Evolutionary conservation across 139 green algal genomes (phyloP), one percentile per base, ranked within the genome.

Genomic region (Ulvella scutata): DNA sequence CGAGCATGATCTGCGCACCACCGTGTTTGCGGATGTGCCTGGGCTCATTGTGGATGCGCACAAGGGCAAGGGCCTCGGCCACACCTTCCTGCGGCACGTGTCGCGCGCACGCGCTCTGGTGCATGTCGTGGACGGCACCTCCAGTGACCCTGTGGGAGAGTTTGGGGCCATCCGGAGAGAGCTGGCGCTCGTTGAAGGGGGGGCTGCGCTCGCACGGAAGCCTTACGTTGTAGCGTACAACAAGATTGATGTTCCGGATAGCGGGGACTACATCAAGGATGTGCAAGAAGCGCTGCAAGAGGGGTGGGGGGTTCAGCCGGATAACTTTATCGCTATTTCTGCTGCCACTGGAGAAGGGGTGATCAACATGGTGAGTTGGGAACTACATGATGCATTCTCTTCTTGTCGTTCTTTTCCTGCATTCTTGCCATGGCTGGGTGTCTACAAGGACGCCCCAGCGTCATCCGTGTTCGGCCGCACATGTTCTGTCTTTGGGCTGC

Each of bases 41-140:
- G 94, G 95, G 21, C 84, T 99, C 82, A 79, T 99, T 43, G 93
- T 97, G 80, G 95, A 94, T 3, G 92, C 90, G n/a, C 88, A 95
- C 79, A 73, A 89, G 60, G 91, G 91, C 23, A 75, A 87, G 40
- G 95, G 95, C 4, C 87, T 99, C 7, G 95, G 95, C 4, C 90
- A 96, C 79, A 87, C 96, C 82, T 98, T 99, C 80, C 83, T 99
- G 77, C 82, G 92, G 23, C 90, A 93, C 77, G 81, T 85, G 61
- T 78, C 85, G 67, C 79, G 87, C 38, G 88, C 83, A 75, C 80
- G 84, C 28, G 83, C 88, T 38, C 87, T 98, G 40, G 87, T 97
- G 74, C 95, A 99, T 67, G 82, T 99, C 21, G 77, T 99, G 3
- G 95, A 99, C 74, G 94, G 94, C 78, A 94, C 87, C 44, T 88